Conservation (phyloP, 2,329 filamentous ascomycete species). For the Fusarium sp. region DNA sequence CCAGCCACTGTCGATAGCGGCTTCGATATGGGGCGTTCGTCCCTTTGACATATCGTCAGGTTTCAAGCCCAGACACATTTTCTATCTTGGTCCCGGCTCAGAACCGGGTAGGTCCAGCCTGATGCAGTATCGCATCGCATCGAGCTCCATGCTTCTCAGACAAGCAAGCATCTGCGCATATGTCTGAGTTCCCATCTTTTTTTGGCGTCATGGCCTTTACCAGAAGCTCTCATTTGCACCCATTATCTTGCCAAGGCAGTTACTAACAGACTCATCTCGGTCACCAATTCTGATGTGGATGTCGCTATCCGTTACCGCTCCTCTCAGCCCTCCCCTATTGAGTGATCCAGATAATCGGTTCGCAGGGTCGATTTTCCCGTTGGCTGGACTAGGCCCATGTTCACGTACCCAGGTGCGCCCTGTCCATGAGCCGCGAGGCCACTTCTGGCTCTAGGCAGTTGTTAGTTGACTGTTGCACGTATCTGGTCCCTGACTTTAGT, state of each 20-base stretch:
- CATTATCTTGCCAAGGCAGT: conserved; percentile 23
- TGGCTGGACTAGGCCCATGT: conserved; percentile 17
- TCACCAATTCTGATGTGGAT: conserved; percentile 28
- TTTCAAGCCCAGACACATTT: conserved; percentile 11
- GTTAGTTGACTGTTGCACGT: conserved; percentile 15
- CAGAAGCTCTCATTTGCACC: conserved; percentile 25
- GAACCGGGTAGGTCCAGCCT: conserved; percentile 18
- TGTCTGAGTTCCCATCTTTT: conserved; percentile 13
- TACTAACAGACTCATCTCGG: conserved; percentile 37
- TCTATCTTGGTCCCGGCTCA: conserved; percentile 11
- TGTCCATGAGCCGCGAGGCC: conserved; percentile 24
- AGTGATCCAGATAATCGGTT: conserved; percentile 37
- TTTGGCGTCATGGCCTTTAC: conserved; percentile 29
- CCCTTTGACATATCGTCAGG: conserved; percentile 10
- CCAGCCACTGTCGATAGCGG: conserved; percentile 12
- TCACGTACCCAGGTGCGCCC: conserved; percentile 26
- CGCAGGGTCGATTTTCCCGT: conserved; percentile 32
- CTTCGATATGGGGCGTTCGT: conserved; percentile 1
- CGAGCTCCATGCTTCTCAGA: conserved; percentile 12
- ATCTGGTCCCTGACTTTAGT: conserved; percentile 20
- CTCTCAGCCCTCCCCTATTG: conserved; percentile 32
- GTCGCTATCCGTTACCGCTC: conserved; percentile 14
- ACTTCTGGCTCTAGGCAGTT: conserved; percentile 14
- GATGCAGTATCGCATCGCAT: conserved; percentile 13
- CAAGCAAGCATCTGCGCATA: conserved; percentile 18